These are phyloP conservation scores for Lepidium sativum DNA, from an alignment of 345 rosid species.

Conservation along the genomic window DNA sequence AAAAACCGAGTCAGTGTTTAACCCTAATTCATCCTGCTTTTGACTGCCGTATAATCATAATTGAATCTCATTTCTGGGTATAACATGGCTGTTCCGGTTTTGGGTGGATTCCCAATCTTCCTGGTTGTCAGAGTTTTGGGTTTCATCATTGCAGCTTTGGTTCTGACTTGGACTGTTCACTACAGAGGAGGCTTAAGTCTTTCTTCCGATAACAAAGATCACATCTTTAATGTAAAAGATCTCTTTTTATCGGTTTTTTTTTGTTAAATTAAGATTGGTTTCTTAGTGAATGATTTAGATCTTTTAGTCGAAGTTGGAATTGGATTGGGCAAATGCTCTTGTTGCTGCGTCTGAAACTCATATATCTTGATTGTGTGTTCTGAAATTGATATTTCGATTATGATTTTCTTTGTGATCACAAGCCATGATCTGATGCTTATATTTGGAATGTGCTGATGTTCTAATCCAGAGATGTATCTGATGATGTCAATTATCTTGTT, in stretches of 20 bases:
- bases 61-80: not conserved
- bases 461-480: not conserved
- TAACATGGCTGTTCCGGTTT: conserved; percentile 46
- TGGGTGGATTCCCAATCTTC: conserved; percentile 55
- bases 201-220: conserved; percentile 78
- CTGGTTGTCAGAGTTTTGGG: conserved; percentile 50
- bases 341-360: not conserved
- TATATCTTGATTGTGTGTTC: not conserved
- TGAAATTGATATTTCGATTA: not conserved
- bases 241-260: not conserved
- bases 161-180: conserved; percentile 65
- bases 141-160: conserved; percentile 38
- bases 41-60: not conserved
- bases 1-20: not conserved
- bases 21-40: not conserved
- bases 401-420: not conserved
- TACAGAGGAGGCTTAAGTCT: conserved; percentile 93
- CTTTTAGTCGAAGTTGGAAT: not conserved
- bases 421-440: not conserved
- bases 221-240: conserved; percentile 65
- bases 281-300: no score
- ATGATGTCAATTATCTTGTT: not conserved
- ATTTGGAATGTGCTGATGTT: not conserved
- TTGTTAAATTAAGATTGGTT: not conserved
- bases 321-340: not conserved